These are phyloP conservation scores for Myxozyma mucilagina DNA, from an alignment of 805 yeast species.

Conservation along the genomic window DNA sequence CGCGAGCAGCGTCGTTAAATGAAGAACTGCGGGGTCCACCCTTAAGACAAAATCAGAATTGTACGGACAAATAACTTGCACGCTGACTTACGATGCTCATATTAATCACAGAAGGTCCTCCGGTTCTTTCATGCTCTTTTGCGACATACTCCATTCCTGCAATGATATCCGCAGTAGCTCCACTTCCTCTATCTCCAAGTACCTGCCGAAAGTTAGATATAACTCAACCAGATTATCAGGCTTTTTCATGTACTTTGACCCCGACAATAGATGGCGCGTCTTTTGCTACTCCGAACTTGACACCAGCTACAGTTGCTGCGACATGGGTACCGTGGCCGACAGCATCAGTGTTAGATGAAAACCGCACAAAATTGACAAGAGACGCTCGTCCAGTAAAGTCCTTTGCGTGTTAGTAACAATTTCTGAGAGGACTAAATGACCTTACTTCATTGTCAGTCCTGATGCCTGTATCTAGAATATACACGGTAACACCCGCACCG, in stretches of 20 bases:
- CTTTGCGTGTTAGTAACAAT: neutral
- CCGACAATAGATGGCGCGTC: conserved; percentile 69
- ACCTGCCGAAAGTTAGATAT: neutral
- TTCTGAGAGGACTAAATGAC: neutral
- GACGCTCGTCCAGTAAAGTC: conserved; percentile 54
- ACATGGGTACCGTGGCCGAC: conserved; percentile 96
- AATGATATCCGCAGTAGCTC: conserved; percentile 79
- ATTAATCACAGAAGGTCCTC: conserved; percentile 48
- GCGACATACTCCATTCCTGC: conserved; percentile 86
- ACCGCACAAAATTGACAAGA: conserved; percentile 37
- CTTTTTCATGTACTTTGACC: conserved; percentile 54
- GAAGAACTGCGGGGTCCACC: conserved; percentile 49
- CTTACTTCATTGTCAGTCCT: conserved; percentile 67
- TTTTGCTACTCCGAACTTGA: conserved; percentile 80
- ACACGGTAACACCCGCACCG: conserved; percentile 46
- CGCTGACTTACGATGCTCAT: conserved; percentile 76
- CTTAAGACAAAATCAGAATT: neutral
- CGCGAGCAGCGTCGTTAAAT: conserved; percentile 82
- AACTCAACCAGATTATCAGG: neutral
- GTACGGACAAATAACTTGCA: neutral
- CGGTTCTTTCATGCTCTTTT: conserved; percentile 52
- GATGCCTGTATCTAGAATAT: conserved; percentile 89
- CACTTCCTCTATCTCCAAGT: conserved; percentile 77
- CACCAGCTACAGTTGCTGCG: conserved; percentile 92
- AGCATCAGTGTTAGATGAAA: conserved; percentile 52